Evolutionary conservation across 1,284 basidiomycete species (phyloP).

Genomic region (Austroboletus novae-zelandiae): DNA sequence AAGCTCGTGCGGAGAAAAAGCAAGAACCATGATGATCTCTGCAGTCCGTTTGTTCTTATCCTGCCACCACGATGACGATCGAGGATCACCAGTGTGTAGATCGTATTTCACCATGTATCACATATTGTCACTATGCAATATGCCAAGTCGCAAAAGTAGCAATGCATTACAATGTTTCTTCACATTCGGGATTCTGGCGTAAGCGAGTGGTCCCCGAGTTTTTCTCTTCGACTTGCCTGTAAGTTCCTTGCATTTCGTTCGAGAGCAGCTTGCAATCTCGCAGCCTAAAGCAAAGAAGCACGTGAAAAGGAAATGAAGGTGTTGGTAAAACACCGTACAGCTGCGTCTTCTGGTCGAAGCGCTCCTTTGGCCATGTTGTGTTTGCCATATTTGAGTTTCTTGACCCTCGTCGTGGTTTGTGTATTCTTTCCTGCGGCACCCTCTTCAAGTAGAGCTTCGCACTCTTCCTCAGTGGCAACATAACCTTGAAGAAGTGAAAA

Average conservation of each 20-base stretch:
- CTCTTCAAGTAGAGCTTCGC: conserved; percentile 56
- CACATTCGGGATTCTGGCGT: conserved; percentile 17
- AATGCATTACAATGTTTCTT: conserved; percentile 11
- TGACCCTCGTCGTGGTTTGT: conserved; percentile 37
- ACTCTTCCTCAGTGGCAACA: conserved; percentile 68
- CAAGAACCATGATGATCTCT: conserved; percentile 44
- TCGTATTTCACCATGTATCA: conserved; percentile 24
- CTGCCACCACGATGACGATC: conserved; percentile 1
- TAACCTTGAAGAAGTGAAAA: conserved; percentile 79
- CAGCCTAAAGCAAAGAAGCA: conserved; percentile 38
- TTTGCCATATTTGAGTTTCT: conserved; percentile 60
- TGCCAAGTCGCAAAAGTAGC: conserved; percentile 17
- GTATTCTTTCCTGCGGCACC: conserved; percentile 45
- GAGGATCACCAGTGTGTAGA: conserved; percentile 13
- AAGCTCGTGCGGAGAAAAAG: conserved; percentile 60
- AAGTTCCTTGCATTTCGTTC: conserved; percentile 56
- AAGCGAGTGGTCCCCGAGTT: conserved; percentile 21
- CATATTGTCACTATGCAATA: conserved; percentile 21
- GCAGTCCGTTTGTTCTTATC: conserved; percentile 6
- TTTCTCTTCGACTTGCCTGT: conserved; percentile 29
- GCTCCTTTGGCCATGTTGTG: conserved; percentile 87
- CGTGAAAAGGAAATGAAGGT: background rate
- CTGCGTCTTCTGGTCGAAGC: conserved; percentile 73
- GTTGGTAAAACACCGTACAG: conserved; percentile 44
- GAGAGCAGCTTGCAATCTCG: conserved; percentile 54